A percentile compares a stretch with the other conserved stretches of the same genome.
These are phyloP conservation scores for Cyathus striatus DNA, from an alignment of 768 basidiomycete species.

Conservation along the genomic window DNA sequence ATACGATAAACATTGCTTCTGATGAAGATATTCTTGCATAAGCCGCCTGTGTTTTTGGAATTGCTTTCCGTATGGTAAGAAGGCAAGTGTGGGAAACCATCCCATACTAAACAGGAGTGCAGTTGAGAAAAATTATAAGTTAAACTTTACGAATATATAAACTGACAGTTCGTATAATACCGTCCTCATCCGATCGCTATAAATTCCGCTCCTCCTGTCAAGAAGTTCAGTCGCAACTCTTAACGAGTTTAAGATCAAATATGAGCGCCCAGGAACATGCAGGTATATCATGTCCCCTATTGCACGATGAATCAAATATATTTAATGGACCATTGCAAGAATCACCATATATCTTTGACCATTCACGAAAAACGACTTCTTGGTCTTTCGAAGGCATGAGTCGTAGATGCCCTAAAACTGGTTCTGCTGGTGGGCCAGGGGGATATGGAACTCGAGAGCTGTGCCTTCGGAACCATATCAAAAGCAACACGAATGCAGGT, in stretches of 20 bases:
- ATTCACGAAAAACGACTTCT: background rate
- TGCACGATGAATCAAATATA: background rate
- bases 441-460: background rate
- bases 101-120: conserved; percentile 12
- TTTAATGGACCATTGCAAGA: background rate
- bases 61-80: conserved; percentile 14
- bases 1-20: background rate
- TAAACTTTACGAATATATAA: background rate
- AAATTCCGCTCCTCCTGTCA: conserved; percentile 37
- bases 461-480: too few relatives aligned
- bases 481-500: too few relatives aligned
- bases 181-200: conserved; percentile 32
- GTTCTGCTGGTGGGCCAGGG: background rate
- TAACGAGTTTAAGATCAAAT: conserved; percentile 24
- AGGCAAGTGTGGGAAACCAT: conserved; percentile 11
- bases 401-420: background rate
- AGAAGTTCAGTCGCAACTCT: conserved; percentile 33
- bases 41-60: conserved; percentile 16
- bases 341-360: background rate
- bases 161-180: conserved; percentile 7
- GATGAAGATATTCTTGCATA: conserved; percentile 18
- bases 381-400: background rate
- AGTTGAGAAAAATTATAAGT: background rate
- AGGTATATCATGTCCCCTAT: background rate
- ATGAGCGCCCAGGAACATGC: background rate